These are phyloP conservation scores for Candida ascalaphidarum DNA, from an alignment of 805 yeast species.

Conservation along the genomic window DNA sequence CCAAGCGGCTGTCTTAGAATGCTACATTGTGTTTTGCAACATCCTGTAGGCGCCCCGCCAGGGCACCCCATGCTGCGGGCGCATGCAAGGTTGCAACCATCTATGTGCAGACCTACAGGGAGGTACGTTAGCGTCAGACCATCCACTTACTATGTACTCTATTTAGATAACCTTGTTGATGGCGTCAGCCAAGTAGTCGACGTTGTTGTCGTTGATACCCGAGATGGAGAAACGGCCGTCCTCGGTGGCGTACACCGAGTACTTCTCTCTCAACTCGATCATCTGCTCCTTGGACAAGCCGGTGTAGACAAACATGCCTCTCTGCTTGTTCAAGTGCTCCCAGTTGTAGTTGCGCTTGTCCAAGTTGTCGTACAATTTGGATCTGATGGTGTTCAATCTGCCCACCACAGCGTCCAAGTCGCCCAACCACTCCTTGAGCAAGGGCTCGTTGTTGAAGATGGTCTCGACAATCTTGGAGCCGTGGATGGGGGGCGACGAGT, in stretches of 20 bases:
- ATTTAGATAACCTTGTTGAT: conserved; percentile 42
- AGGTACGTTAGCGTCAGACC: too few species aligned
- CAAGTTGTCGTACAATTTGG: conserved; percentile 51
- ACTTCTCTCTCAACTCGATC: conserved; percentile 56
- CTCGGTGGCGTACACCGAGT: conserved; percentile 74
- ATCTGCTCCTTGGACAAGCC: conserved; percentile 72
- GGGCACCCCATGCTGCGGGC: too few species aligned
- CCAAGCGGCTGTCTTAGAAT: too few species aligned
- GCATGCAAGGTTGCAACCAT: too few species aligned
- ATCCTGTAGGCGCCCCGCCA: too few species aligned
- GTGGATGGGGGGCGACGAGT: conserved; percentile 91
- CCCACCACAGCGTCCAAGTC: conserved; percentile 76
- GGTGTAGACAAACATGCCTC: conserved; percentile 96
- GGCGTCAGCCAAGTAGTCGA: conserved; percentile 61
- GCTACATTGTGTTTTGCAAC: too few species aligned
- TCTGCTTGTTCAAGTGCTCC: conserved; percentile 81
- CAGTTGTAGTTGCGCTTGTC: conserved; percentile 61
- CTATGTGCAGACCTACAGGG: too few species aligned
- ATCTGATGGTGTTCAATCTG: conserved; percentile 69
- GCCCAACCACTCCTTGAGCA: conserved; percentile 66
- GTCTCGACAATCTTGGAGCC: conserved; percentile 85
- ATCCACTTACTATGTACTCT: conserved; percentile 2
- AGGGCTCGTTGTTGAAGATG: conserved; percentile 52
- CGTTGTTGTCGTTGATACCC: conserved; percentile 76
- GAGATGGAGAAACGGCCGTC: conserved; percentile 91